Base-by-base conservation (phyloP, 139 green algal genomes). In the Chlorella ohadii region DNA sequence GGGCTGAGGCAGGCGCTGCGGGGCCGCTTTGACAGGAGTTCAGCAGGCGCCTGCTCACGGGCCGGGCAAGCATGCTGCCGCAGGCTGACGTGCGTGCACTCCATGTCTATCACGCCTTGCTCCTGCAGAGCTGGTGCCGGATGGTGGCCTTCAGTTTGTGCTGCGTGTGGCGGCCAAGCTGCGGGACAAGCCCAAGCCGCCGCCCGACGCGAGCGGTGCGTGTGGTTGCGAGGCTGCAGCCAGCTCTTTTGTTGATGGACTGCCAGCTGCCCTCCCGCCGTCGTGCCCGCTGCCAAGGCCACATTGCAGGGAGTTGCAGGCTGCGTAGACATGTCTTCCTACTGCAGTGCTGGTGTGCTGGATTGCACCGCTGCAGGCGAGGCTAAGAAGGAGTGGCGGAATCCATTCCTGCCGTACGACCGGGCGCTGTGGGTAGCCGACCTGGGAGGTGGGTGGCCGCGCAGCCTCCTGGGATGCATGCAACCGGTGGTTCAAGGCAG, bases 381-480 rank as follows among this genome's bases (percentile, higher is more conserved):
- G 2, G 19, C 47, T 12, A 81, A 88, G 71, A 82, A 85, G 33
- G 76, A 81, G 59, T 80, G 34, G 76, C 68, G 56, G 41, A 98
- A 98, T 87, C 95, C 95, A 1, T 98, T 98, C 82, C 79, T 95
- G 36, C 95, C 95, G 0, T 94, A 94, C 27, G 94, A 98, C 25
- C 72, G 88, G 33, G 90, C 86, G 1, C 91, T 98, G 27, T 94
- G 85, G 73, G 95, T 98, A 65, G 57, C 63, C 1, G 82, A 95
- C 70, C 77, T 98, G 61, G 92, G 55, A 36, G 86, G 70, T 76
- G 70, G 0, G 67, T 44, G 20, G 11, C 4, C 22, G 31, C 22
- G n/a, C n/a, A n/a, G n/a, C n/a, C n/a, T n/a, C n/a, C n/a, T n/a
- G n/a, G n/a, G n/a, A n/a, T n/a, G n/a, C n/a, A n/a, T n/a, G n/a